These are phyloP conservation scores for Solanum megistacrolobum DNA, from an alignment of 257 asterid species.

Conservation along the genomic window DNA sequence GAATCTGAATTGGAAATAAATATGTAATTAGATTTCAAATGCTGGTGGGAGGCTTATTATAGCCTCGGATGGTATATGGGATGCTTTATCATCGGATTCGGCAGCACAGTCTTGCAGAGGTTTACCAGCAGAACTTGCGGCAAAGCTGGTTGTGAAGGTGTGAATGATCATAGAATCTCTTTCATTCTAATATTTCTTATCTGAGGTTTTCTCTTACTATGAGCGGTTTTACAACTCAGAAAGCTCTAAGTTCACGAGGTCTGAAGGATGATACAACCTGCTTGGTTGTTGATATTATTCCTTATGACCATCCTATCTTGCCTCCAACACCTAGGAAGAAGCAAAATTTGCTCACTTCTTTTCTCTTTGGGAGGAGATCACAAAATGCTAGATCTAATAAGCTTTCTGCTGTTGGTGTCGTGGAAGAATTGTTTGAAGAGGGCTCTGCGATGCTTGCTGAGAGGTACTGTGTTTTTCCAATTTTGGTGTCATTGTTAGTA, in stretches of 20 bases:
- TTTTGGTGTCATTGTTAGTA: not conserved
- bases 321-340: slow-evolving; percentile 66
- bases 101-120: slow-evolving; percentile 97
- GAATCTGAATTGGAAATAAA: not conserved
- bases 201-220: slow-evolving; percentile 3
- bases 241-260: slow-evolving; percentile 95
- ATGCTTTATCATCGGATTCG: slow-evolving; percentile 71
- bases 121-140: slow-evolving; percentile 94
- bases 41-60: slow-evolving; percentile 98
- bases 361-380: slow-evolving; percentile 52
- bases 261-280: slow-evolving; percentile 99
- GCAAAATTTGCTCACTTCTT: slow-evolving; percentile 54
- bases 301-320: slow-evolving; percentile 69
- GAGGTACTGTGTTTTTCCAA: slow-evolving; percentile 32
- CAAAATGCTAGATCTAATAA: slow-evolving; percentile 50
- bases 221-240: slow-evolving; percentile 38
- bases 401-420: slow-evolving; percentile 90
- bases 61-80: slow-evolving; percentile 99
- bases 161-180: not conserved
- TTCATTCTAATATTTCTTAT: not conserved
- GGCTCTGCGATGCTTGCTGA: slow-evolving; percentile 99
- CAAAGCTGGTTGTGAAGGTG: slow-evolving; percentile 96
- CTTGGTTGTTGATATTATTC: slow-evolving; percentile 98
- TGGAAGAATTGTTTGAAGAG: slow-evolving; percentile 96
- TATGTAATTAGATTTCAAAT: slow-evolving; percentile 57